Conservation (phyloP, 306 rosid genomes). For the Fagus sylvatica region DNA sequence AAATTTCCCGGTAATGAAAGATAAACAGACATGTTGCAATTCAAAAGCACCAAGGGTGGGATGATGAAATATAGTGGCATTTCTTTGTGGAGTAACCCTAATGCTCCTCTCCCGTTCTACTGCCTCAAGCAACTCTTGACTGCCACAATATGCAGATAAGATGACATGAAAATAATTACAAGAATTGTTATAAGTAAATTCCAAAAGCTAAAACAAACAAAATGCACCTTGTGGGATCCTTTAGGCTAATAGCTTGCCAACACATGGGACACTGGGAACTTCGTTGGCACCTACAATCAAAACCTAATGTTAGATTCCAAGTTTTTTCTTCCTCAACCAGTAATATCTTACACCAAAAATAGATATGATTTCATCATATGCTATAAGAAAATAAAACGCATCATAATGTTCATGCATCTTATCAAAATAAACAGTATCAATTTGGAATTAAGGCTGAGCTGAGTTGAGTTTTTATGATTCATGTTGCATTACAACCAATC, state of each 20-base stretch:
- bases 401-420: background rate
- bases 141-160: conserved; percentile 41
- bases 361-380: too few species aligned
- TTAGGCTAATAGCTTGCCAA: conserved; percentile 80
- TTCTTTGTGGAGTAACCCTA: conserved; percentile 59
- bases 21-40: conserved; percentile 61
- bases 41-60: conserved; percentile 64
- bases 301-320: conserved; percentile 12
- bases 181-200: conserved; percentile 8
- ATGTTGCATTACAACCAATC: background rate
- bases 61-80: conserved; percentile 63
- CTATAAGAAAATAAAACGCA: background rate
- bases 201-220: conserved; percentile 9
- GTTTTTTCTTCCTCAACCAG: conserved; percentile 10
- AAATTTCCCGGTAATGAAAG: conserved; percentile 19
- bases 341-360: background rate
- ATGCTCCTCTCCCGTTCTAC: conserved; percentile 73
- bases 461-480: background rate
- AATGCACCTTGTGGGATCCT: conserved; percentile 76
- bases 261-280: conserved; percentile 98
- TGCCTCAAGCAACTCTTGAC: conserved; percentile 85
- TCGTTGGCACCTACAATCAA: conserved; percentile 79
- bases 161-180: conserved; percentile 14
- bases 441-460: background rate
- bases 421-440: background rate